These are phyloP conservation scores for Sordaria brevicollis DNA, from an alignment of 495 filamentous ascomycete species.

Conservation along the genomic window DNA sequence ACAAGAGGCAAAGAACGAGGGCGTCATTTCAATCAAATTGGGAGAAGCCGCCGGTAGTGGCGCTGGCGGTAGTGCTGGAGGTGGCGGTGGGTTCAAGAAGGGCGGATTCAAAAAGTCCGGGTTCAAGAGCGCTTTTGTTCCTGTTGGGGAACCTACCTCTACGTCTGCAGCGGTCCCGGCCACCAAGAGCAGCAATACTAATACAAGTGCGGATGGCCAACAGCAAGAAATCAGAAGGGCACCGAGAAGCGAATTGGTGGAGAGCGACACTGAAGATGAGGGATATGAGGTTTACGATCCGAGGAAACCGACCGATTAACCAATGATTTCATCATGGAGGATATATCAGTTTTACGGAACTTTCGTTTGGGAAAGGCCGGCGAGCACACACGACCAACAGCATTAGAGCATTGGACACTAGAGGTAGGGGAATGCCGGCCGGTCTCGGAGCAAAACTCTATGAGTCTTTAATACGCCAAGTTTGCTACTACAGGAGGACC, in stretches of 20 bases:
- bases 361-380: not conserved
- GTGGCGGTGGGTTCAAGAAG: slow-evolving; percentile 42
- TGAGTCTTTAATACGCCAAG: not conserved
- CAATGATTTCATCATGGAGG: not conserved
- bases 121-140: slow-evolving; percentile 44
- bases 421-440: not conserved
- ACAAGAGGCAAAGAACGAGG: slow-evolving; percentile 61
- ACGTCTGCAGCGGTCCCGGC: slow-evolving; percentile 1
- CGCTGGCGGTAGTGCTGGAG: slow-evolving; percentile 4
- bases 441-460: not conserved
- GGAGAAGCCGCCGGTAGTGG: slow-evolving; percentile 21
- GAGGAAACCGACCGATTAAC: slow-evolving; percentile 42
- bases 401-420: not conserved
- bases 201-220: slow-evolving; percentile 8
- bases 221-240: slow-evolving; percentile 9
- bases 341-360: not conserved
- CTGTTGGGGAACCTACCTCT: slow-evolving; percentile 17
- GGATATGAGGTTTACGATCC: slow-evolving; percentile 48
- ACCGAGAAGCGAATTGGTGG: slow-evolving; percentile 21
- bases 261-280: slow-evolving; percentile 50
- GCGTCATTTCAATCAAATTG: slow-evolving; percentile 49
- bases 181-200: slow-evolving; percentile 6
- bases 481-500: not conserved
- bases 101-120: slow-evolving; percentile 41
- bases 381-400: not conserved